Percentiles rank a stretch among this genome's conserved stretches.
Conservation (phyloP, 129 eudicot genomes). For the Flaveria robusta region DNA sequence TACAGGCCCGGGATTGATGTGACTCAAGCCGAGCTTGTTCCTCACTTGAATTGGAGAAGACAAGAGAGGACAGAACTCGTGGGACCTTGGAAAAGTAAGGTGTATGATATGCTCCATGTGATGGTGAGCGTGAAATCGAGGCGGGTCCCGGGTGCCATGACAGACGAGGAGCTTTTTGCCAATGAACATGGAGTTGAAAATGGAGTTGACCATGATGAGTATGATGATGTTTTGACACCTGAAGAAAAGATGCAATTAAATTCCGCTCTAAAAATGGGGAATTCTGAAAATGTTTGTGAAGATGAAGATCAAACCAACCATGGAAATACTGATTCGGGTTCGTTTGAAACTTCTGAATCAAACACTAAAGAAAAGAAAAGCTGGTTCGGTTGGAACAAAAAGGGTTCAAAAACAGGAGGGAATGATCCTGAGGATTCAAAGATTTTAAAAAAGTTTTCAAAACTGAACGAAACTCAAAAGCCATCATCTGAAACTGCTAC, state of each 20-base stretch:
- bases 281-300: constrained; percentile 52
- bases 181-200: constrained; percentile 38
- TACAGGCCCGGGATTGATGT: constrained; percentile 96
- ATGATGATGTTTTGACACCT: constrained; percentile 77
- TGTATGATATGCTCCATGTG: constrained; percentile 89
- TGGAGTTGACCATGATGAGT: constrained; percentile 58
- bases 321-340: constrained; percentile 44
- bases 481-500: constrained; percentile 52
- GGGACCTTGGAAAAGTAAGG: constrained; percentile 86
- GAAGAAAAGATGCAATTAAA: constrained; percentile 77
- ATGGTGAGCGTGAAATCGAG: constrained; percentile 94
- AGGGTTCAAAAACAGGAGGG: constrained; percentile 48
- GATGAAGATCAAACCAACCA: constrained; percentile 58
- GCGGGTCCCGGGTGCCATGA: constrained; percentile 93
- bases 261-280: constrained; percentile 76
- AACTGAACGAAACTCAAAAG: constrained; percentile 55
- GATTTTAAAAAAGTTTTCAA: constrained; percentile 61
- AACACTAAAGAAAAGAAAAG: constrained; percentile 72
- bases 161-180: constrained; percentile 86
- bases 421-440: constrained; percentile 69
- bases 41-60: constrained; percentile 84
- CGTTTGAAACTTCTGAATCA: constrained; percentile 53
- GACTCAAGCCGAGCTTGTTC: constrained; percentile 91
- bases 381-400: constrained; percentile 93
- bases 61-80: constrained; percentile 84